Conservation (phyloP, 148 eudicot genomes). For the Cornus florida region DNA sequence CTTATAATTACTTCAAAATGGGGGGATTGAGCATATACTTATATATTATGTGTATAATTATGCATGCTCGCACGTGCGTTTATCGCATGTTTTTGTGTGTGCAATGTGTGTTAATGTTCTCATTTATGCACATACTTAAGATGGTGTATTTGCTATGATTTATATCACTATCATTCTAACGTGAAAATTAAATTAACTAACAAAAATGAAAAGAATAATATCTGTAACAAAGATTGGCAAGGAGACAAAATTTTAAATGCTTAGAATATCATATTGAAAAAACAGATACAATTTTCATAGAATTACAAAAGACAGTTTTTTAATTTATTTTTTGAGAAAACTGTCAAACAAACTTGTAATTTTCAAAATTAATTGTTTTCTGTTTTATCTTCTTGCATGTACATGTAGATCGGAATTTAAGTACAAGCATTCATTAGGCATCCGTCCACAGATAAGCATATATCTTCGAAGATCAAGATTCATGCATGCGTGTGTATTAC, state of each 20-base stretch:
- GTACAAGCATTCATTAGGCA: no score
- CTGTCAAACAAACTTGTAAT: no score
- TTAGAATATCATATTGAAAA: no score
- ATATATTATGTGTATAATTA: not conserved
- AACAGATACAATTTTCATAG: no score
- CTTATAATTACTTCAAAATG: not conserved
- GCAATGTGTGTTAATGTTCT: slow-evolving; percentile 5
- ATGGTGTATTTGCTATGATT: not conserved
- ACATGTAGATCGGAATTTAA: no score
- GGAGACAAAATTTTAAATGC: not conserved
- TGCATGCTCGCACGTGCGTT: slow-evolving; percentile 35
- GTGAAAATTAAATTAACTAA: not conserved
- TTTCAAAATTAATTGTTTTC: no score
- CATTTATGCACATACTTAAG: not conserved
- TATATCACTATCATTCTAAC: not conserved
- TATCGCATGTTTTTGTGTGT: slow-evolving; percentile 24
- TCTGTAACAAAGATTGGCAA: not conserved
- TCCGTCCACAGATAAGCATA: no score
- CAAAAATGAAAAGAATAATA: not conserved
- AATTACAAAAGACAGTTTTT: no score
- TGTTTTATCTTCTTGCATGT: no score
- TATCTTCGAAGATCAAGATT: no score
- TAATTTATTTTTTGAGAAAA: no score
- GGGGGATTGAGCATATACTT: not conserved
- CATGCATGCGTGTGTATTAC: no score